These are phyloP conservation scores for Botryosphaeria agaves DNA, from an alignment of 2,329 filamentous ascomycete species.

Conservation along the genomic window DNA sequence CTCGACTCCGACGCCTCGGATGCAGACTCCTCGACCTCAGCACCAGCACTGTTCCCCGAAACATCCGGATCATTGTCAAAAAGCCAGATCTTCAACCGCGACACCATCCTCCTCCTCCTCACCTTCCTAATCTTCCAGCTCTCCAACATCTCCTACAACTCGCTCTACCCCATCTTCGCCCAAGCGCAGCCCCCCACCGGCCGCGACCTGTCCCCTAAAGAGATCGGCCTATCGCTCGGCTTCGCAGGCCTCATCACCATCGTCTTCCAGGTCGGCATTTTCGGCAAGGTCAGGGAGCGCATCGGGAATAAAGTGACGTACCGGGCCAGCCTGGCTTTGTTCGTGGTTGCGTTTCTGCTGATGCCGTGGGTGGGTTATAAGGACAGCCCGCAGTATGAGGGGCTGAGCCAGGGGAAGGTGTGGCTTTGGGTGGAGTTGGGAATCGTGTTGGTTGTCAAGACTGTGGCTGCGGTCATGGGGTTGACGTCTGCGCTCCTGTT, in stretches of 20 bases:
- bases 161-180: constrained; percentile 84
- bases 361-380: constrained; percentile 85
- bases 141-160: constrained; percentile 88
- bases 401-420: constrained; percentile 38
- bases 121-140: constrained; percentile 92
- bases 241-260: constrained; percentile 77
- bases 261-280: constrained; percentile 73
- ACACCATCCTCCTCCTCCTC: constrained; percentile 62
- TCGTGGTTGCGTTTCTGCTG: constrained; percentile 64
- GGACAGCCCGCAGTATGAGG: constrained; percentile 33
- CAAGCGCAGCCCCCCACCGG: constrained; percentile 60
- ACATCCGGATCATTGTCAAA: constrained; percentile 24
- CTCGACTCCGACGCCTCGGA: constrained; percentile 7
- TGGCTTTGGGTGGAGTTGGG: constrained; percentile 75
- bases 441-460: constrained; percentile 67
- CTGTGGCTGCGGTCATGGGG: constrained; percentile 75
- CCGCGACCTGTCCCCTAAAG: constrained; percentile 54
- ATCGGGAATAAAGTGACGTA: constrained; percentile 81
- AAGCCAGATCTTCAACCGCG: constrained; percentile 54
- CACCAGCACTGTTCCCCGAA: constrained; percentile 25
- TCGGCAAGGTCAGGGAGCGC: constrained; percentile 58
- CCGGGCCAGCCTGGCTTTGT: constrained; percentile 56
- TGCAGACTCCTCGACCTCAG: constrained; percentile 2
- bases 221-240: constrained; percentile 72
- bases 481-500: constrained; percentile 77